These are phyloP conservation scores for Prunus mira DNA, from an alignment of 306 rosid genomes.

Conservation along the genomic window DNA sequence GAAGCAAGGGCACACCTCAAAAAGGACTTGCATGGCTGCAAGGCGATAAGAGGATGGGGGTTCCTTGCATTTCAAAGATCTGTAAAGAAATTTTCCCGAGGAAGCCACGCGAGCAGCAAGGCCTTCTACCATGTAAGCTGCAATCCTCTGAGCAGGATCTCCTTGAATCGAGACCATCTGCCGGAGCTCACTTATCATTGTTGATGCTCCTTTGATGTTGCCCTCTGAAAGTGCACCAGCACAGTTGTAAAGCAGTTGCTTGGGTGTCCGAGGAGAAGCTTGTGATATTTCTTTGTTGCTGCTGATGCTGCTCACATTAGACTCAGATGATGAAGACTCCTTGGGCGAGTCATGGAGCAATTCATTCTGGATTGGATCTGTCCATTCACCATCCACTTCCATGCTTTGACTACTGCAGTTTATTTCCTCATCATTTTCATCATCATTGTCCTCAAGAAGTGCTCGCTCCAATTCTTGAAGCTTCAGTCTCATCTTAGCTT, in stretches of 20 bases:
- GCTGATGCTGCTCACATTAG: slow-evolving; percentile 58
- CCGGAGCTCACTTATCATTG: slow-evolving; percentile 67
- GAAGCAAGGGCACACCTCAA: slow-evolving; percentile 96
- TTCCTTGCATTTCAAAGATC: slow-evolving; percentile 86
- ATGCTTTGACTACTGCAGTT: slow-evolving; percentile 46
- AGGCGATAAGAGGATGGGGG: slow-evolving; percentile 89
- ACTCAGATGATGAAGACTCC: slow-evolving; percentile 66
- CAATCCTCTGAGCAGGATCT: slow-evolving; percentile 94
- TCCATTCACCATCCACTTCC: slow-evolving; percentile 89
- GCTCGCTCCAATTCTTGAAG: slow-evolving; percentile 87
- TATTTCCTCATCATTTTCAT: slow-evolving; percentile 46
- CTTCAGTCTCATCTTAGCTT: slow-evolving; percentile 62
- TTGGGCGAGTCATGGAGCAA: slow-evolving; percentile 65
- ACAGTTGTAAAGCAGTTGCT: slow-evolving; percentile 67
- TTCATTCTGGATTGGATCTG: slow-evolving; percentile 44
- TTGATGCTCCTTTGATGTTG: slow-evolving; percentile 49
- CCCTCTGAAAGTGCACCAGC: slow-evolving; percentile 79
- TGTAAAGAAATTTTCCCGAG: slow-evolving; percentile 74
- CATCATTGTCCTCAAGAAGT: slow-evolving; percentile 68
- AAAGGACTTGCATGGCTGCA: slow-evolving; percentile 95
- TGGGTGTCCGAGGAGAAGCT: slow-evolving; percentile 48
- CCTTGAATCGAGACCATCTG: slow-evolving; percentile 84
- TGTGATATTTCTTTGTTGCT: slow-evolving; percentile 50
- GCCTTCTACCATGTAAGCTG: slow-evolving; percentile 99
- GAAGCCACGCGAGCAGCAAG: slow-evolving; percentile 83